Conservation (phyloP, 768 basidiomycete genomes). For the Glaciozyma antarctica region DNA sequence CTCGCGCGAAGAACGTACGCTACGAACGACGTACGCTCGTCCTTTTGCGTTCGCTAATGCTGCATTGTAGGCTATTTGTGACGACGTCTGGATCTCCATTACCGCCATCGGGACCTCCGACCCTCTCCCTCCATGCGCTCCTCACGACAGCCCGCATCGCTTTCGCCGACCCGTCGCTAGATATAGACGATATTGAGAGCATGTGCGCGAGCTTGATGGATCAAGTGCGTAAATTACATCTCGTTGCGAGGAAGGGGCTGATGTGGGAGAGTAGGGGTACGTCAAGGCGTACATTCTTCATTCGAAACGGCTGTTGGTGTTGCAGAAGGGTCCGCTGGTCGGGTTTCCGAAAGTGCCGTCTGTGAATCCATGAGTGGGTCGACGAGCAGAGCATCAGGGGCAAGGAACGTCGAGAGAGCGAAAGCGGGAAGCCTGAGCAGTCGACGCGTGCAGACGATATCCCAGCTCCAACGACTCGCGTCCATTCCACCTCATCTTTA, state of each 20-base stretch:
- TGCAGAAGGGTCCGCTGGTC: constrained; percentile 29
- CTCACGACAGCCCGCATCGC: constrained; percentile 21
- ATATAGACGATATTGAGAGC: constrained; percentile 34
- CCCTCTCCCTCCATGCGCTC: constrained; percentile 18
- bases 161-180: constrained; percentile 19
- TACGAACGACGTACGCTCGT: constrained; percentile 38
- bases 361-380: constrained; percentile 7
- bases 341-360: constrained; percentile 32
- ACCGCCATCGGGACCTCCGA: constrained; percentile 26
- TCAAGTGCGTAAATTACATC: constrained; percentile 20
- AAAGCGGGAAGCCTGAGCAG: not conserved
- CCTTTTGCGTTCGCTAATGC: not conserved
- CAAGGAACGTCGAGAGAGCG: not conserved
- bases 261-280: constrained; percentile 27
- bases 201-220: constrained; percentile 33
- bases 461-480: no score
- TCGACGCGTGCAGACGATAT: not conserved
- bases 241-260: not conserved
- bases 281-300: constrained; percentile 36
- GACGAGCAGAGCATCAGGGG: no score
- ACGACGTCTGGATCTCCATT: constrained; percentile 8
- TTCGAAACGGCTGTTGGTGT: constrained; percentile 29
- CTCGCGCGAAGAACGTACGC: constrained; percentile 38
- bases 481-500: not conserved
- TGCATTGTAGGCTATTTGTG: constrained; percentile 4